Percentiles rank a stretch among this genome's conserved stretches.
Conservation (phyloP, 2,329 filamentous ascomycete species). For the Tolypocladium sp. region DNA sequence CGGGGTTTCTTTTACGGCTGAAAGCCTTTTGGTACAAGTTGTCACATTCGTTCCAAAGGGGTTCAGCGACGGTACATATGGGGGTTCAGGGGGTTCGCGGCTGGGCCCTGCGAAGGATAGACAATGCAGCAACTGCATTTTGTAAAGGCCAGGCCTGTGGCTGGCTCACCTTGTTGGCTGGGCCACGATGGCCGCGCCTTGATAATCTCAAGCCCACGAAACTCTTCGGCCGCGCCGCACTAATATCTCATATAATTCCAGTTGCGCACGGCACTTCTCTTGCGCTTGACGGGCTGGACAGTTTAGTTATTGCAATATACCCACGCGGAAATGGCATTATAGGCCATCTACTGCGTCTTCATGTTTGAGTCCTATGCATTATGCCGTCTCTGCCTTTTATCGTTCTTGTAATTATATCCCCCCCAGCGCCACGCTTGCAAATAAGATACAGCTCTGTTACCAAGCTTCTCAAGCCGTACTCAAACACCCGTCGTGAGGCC, state of each 20-base stretch:
- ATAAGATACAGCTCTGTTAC: background rate
- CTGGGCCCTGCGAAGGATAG: background rate
- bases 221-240: too few species aligned
- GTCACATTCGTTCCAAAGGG: background rate
- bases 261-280: background rate
- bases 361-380: background rate
- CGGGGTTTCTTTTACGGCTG: background rate
- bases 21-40: background rate
- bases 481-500: background rate
- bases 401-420: background rate
- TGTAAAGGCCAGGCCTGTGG: background rate
- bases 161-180: background rate
- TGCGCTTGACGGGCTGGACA: background rate
- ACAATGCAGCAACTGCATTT: background rate
- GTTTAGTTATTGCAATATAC: background rate
- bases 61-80: too few species aligned
- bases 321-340: background rate
- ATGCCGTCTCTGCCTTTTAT: background rate
- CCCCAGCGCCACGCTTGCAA: background rate
- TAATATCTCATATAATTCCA: too few species aligned
- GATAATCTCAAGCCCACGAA: too few species aligned
- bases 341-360: background rate
- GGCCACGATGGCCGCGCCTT: background rate
- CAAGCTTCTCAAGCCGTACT: background rate
- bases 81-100: background rate